A percentile compares a stretch with the other conserved stretches of the same genome.
Evolutionary conservation across 768 basidiomycete genomes (phyloP).

Genomic region (Cystofilobasidium macerans): DNA sequence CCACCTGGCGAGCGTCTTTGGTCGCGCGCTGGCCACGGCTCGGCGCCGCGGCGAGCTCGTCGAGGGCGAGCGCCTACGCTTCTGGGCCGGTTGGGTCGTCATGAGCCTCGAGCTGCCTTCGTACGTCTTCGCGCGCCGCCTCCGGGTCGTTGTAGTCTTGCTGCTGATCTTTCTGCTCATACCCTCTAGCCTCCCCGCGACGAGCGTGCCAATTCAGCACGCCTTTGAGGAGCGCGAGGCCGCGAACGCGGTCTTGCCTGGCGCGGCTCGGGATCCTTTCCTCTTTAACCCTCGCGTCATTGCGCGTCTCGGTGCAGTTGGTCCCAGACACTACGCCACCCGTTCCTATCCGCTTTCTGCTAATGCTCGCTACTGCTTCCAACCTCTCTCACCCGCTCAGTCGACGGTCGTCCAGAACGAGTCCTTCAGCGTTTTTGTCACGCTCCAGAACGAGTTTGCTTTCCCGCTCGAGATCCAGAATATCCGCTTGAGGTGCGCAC

Average conservation of each 20-base stretch:
- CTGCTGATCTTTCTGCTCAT: neutral
- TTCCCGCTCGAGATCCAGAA: conserved; percentile 83
- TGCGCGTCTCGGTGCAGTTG: neutral
- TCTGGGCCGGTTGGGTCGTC: conserved; percentile 65
- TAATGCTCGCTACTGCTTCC: too few species aligned
- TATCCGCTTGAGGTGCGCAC: conserved; percentile 60
- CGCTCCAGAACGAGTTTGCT: conserved; percentile 80
- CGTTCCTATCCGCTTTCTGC: too few species aligned
- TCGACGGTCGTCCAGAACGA: conserved; percentile 71
- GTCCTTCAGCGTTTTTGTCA: conserved; percentile 64
- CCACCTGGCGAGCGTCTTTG: conserved; percentile 61
- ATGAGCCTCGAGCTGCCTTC: conserved; percentile 64
- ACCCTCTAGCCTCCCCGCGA: conserved; percentile 51
- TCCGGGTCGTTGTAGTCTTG: neutral
- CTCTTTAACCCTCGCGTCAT: conserved; percentile 71
- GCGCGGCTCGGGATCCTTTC: conserved; percentile 60
- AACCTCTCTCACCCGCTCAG: conserved; percentile 33
- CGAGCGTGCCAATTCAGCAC: conserved; percentile 64
- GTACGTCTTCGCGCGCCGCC: conserved; percentile 44
- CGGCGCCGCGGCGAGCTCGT: conserved; percentile 60
- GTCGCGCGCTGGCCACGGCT: conserved; percentile 60
- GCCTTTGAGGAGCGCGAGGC: conserved; percentile 38
- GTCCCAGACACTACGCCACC: neutral
- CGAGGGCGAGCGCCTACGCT: conserved; percentile 49
- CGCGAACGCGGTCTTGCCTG: conserved; percentile 30